Percentiles rank a stretch among this genome's conserved stretches.
phyloP scores from a whole-genome alignment of 2,329 filamentous ascomycete genomes.

The Xylogone sp. region DNA sequence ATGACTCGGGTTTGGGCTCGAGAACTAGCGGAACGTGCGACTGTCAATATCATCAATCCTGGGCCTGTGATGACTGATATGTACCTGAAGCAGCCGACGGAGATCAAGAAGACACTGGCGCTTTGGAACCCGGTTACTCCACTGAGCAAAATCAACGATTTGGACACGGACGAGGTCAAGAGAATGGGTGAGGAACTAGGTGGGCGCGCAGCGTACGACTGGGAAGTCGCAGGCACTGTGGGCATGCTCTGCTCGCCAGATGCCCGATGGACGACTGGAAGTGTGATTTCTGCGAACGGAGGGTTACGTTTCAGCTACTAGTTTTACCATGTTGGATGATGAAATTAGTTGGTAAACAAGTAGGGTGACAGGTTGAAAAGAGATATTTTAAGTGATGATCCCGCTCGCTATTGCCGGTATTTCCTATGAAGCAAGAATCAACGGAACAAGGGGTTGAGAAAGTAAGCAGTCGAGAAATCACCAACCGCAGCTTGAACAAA shows the following conservation, averaged over 20 bases:
- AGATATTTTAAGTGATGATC: too few species aligned
- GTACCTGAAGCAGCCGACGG: conserved; percentile 50
- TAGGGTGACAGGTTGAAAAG: too few species aligned
- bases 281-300: conserved; percentile 73
- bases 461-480: too few species aligned
- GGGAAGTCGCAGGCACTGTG: conserved; percentile 69
- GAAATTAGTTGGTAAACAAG: too few species aligned
- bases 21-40: conserved; percentile 54
- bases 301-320: conserved; percentile 54
- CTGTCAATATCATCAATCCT: conserved; percentile 61
- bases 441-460: too few species aligned
- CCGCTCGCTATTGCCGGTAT: too few species aligned
- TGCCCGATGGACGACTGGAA: conserved; percentile 69
- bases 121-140: conserved; percentile 60
- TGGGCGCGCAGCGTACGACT: conserved; percentile 56
- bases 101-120: conserved; percentile 54
- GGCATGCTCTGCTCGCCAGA: conserved; percentile 70
- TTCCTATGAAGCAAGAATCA: too few species aligned
- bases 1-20: conserved; percentile 63
- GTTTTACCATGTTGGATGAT: too few species aligned
- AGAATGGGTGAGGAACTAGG: conserved; percentile 48
- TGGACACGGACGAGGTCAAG: conserved; percentile 58
- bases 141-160: conserved; percentile 56
- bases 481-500: too few species aligned
- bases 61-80: conserved; percentile 60